Evolutionary conservation across 2,329 filamentous ascomycete genomes (phyloP).

Genomic region (Lachnum nothofagi): DNA sequence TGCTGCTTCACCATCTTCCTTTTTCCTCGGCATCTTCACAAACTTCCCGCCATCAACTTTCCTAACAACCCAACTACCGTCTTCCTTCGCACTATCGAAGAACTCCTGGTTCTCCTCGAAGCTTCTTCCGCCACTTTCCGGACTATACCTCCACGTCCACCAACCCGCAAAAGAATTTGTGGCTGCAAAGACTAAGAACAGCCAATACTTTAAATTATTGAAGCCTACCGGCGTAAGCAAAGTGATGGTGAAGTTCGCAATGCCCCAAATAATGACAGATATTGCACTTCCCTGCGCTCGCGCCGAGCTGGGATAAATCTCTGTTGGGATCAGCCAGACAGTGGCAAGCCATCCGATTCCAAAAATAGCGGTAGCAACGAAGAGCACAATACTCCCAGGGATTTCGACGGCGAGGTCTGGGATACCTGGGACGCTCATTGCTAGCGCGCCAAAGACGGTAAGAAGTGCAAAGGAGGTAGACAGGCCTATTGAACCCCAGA

Average conservation of each 20-base stretch:
- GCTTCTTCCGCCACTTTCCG: conserved; percentile 53
- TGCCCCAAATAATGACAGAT: conserved; percentile 59
- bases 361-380: conserved; percentile 55
- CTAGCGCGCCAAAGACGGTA: conserved; percentile 46
- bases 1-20: conserved; percentile 3
- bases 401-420: conserved; percentile 42
- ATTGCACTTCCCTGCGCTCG: conserved; percentile 63
- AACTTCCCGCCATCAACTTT: conserved; percentile 50
- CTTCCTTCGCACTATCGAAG: conserved; percentile 42
- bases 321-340: conserved; percentile 50
- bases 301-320: conserved; percentile 59
- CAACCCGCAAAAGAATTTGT: conserved; percentile 45
- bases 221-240: conserved; percentile 62
- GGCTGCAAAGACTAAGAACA: conserved; percentile 52
- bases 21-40: conserved; percentile 19
- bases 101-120: conserved; percentile 50
- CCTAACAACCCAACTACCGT: conserved; percentile 48
- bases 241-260: conserved; percentile 38
- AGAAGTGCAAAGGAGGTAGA: conserved; percentile 47
- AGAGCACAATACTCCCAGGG: conserved; percentile 47
- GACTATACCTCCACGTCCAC: conserved; percentile 51
- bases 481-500: conserved; percentile 47
- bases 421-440: conserved; percentile 38
- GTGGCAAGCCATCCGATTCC: conserved; percentile 57
- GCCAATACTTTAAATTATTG: conserved; percentile 51